Base-by-base conservation (phyloP, 2,329 filamentous ascomycete genomes). In the Huntiella decipiens region DNA sequence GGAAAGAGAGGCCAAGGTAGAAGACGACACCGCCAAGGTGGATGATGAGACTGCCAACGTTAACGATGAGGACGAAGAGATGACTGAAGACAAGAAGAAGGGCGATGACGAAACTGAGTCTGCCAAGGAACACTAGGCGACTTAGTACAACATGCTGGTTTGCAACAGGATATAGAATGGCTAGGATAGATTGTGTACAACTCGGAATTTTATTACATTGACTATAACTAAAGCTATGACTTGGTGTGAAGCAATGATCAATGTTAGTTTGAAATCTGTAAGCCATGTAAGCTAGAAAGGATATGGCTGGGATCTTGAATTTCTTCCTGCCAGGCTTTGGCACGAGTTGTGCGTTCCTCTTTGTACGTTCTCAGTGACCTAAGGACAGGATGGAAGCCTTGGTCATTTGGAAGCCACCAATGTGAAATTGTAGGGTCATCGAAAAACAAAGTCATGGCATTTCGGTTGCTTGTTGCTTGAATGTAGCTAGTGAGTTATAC, bases 331-430 rank as follows among this genome's bases (percentile, higher is more conserved):
- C 68, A 62, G 13, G 70, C 67, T n/a, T 67, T 65, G 0, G 71
- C 73, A 15, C 66, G 73, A 5, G 71, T 65, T 50, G 75, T 82
- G 41, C 84, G 74, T 52, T 91, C 83, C 54, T 83, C 77, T 22
- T 86, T 83, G 61, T 94, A 87, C 37, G 75, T 72, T 15, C 87
- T 79, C 51, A 94, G 77, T 45, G 73, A 79, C 44, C 77, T 78
- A 45, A 95, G 68, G 37, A 92, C 73, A 1, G 74, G 72, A 8
- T 74, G 79, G 54, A 82, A 82, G 1, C 74, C 76, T 63, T 88
- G 81, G 51, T 84, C 74, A 58, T 91, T 73, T 2, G 86, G 83
- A 2, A 95, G 71, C 91, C 91, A 98, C 84, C 86, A 95, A 48
- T 79, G 70, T 38, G 74, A 73, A 45, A 86, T 75, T 15, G 78